Base-by-base conservation (phyloP, 768 basidiomycete species). In the Pleurotus salmoneostramineus region DNA sequence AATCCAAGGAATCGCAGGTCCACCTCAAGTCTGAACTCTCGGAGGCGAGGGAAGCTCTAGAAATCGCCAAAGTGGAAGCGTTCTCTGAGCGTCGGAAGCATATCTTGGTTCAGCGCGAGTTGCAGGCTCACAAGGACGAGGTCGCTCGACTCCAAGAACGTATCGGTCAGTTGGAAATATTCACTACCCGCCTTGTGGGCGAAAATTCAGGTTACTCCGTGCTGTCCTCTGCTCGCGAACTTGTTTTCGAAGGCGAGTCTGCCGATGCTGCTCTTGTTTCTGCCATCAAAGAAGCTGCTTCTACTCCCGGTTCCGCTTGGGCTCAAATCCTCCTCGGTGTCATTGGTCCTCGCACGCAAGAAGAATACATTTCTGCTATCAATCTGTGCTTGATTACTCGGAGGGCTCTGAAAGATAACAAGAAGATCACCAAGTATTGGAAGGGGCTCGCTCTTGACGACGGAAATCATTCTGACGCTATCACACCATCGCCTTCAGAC, bases 261-360 rank as follows among this genome's bases (percentile, higher is more conserved):
- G 63, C 76, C 3, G 79, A 82, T 44, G 69, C 77, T 15, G 73
- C 74, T 2, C 64, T 83, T 31, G 68, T 79, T 17, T 65, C 74
- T 11, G 73, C 79, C 1, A 77, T 83, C 58, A 71, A 69, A 58
- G 68, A 70, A 46, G 79, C 80, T 5, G 71, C 75, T 37, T 62
- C 72, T 6, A 70, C 72, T 33, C 65, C 65, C n/a, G 67, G 61
- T 33, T 71, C 76, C 14, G 68, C 75, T n/a, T 79, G 81, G 74
- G 69, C 78, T 7, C 73, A 63, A 34, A 72, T 81, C 50, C 67
- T 75, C 7, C 69, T 74, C 17, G 64, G 70, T 15, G 58, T 74
- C 52, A 64, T 67, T 51, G 65, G 69, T 8, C 67, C 69, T 56
- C 69, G 68, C 17, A 69, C 66, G 14, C 65, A 67, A 8, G 68